These are phyloP conservation scores for Aspergillus ustus DNA, from an alignment of 2,329 filamentous ascomycete genomes.

Conservation along the genomic window DNA sequence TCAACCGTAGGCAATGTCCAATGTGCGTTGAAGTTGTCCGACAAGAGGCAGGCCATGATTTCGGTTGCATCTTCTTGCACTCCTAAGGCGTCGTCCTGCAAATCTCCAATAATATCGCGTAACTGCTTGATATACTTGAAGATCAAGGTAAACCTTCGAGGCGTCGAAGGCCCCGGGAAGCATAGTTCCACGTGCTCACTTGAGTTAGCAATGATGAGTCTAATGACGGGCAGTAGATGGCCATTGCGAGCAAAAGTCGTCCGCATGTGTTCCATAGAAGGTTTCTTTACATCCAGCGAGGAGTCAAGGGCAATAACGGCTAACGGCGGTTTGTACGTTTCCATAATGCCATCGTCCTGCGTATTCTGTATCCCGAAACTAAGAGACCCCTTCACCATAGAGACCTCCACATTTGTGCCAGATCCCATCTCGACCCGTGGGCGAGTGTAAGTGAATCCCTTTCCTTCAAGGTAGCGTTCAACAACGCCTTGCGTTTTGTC, in stretches of 20 bases:
- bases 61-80: constrained; percentile 48
- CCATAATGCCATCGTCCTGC: constrained; percentile 33
- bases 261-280: constrained; percentile 45
- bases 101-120: constrained; percentile 43
- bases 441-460: constrained; percentile 41
- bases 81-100: constrained; percentile 47
- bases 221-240: constrained; percentile 48
- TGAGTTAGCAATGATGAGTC: constrained; percentile 51
- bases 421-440: constrained; percentile 37
- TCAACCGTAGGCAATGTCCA: constrained; percentile 47
- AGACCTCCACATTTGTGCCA: constrained; percentile 40
- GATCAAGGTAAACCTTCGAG: constrained; percentile 40
- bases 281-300: constrained; percentile 45
- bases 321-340: constrained; percentile 40
- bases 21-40: constrained; percentile 39
- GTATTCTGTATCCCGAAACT: constrained; percentile 44
- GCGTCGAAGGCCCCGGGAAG: constrained; percentile 41
- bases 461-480: constrained; percentile 49
- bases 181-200: constrained; percentile 52
- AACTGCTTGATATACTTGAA: constrained; percentile 40
- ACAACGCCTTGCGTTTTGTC: constrained; percentile 44
- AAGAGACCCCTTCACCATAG: constrained; percentile 39
- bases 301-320: constrained; percentile 52
- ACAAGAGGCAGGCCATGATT: constrained; percentile 38
- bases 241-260: constrained; percentile 41